phyloP scores from a whole-genome alignment of 2,329 filamentous ascomycete species.

The Phaeosphaeria sp. region DNA sequence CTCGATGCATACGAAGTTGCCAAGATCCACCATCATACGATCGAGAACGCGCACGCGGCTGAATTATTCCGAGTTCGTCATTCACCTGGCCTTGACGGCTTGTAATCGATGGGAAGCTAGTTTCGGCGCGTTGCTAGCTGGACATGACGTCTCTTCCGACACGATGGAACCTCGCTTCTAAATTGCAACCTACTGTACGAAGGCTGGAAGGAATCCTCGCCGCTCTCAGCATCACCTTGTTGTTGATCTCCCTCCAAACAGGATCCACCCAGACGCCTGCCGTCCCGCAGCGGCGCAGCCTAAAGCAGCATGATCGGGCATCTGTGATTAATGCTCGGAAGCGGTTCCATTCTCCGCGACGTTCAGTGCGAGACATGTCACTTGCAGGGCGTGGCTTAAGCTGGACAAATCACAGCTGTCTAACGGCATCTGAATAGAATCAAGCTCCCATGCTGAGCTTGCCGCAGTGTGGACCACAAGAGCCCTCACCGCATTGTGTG shows the following conservation, averaged over 20 bases:
- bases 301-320: background rate
- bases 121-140: background rate
- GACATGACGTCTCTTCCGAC: constrained; percentile 1
- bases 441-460: background rate
- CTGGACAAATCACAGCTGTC: background rate
- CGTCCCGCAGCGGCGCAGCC: constrained; percentile 1
- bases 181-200: background rate
- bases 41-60: background rate
- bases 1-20: background rate
- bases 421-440: background rate
- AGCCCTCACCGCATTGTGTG: too few species aligned
- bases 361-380: background rate
- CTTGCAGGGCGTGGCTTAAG: background rate
- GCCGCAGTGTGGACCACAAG: too few species aligned
- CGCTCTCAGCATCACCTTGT: background rate
- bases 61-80: background rate
- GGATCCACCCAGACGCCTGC: background rate
- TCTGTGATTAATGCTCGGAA: background rate
- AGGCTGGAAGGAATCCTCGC: background rate
- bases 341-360: background rate
- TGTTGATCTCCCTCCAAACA: background rate
- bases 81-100: background rate
- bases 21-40: background rate
- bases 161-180: background rate
- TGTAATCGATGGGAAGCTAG: background rate